Base-by-base conservation (phyloP, 768 basidiomycete species). In the Boletus vermiculosoides region DNA sequence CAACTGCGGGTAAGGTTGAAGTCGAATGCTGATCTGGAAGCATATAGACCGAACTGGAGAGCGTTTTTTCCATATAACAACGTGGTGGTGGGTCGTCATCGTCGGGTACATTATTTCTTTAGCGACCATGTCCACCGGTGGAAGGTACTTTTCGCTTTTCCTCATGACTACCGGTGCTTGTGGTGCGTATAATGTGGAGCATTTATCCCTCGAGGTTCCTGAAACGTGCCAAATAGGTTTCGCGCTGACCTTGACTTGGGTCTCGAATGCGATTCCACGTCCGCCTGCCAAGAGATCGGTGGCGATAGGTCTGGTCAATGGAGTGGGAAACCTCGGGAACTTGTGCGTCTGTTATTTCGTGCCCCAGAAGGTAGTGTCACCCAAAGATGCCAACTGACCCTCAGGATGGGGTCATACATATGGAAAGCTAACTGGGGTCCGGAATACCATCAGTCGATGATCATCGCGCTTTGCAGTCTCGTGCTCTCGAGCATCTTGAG, bases 281-380 rank as follows among this genome's bases (percentile, higher is more conserved):
- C 85, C 85, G 33, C 85, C 85, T 20, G 77, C 82, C 1, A 69
- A 69, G 45, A 69, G 77, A 18, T 65, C 80, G 0, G 86, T 80
- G 5, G 83, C 82, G 1, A 85, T 87, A 30, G 85, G 79, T 1
- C 76, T 88, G 45, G 83, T 85, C 4, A 86, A 85, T 56, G 85
- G 85, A 2, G 64, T 76, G n/a, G 83, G 80, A 23, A 84, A 82
- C 58, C 63, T 85, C 4, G 84, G 84, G 10, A 81, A 78, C 59
- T 51, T 87, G 85, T 86, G 65, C n/a, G 80, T 73, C 7, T 12
- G 36, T 41, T 20, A 23, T 22, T 6, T 36, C 8, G 4, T 28
- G 50, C 18, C 20, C 8, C 2, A 15, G 41, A 30, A 22, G 15
- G 13, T 25, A 3, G 15, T 12, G 30, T 33, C 16, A 25, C 31